These are phyloP conservation scores for Neospermospora avenae DNA, from an alignment of 2,329 filamentous ascomycete genomes.

Conservation along the genomic window DNA sequence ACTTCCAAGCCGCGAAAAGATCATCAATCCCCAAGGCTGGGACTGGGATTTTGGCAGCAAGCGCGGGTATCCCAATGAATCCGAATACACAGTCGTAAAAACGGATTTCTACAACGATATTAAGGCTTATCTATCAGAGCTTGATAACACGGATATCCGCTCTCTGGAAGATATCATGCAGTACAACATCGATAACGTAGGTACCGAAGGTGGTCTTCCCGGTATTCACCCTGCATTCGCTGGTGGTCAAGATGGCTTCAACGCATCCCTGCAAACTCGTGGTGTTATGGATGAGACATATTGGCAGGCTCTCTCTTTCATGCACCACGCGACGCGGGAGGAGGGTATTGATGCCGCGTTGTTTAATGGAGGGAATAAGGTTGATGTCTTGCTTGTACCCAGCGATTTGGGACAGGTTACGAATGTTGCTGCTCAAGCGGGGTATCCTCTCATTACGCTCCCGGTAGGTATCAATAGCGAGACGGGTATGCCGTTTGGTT, in stretches of 20 bases:
- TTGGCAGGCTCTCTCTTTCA: constrained; percentile 62
- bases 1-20: constrained; percentile 57
- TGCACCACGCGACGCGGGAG: constrained; percentile 54
- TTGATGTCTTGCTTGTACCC: constrained; percentile 66
- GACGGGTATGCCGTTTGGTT: constrained; percentile 59
- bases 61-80: constrained; percentile 65
- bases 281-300: constrained; percentile 64
- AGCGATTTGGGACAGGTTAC: constrained; percentile 65
- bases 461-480: constrained; percentile 55
- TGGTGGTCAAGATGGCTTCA: constrained; percentile 69
- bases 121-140: constrained; percentile 42
- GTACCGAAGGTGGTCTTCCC: constrained; percentile 63
- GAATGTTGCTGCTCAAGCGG: constrained; percentile 71
- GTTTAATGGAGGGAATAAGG: constrained; percentile 38
- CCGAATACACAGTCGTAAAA: constrained; percentile 70
- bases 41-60: constrained; percentile 67
- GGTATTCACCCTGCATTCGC: constrained; percentile 60
- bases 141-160: constrained; percentile 52
- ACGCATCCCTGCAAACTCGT: constrained; percentile 57
- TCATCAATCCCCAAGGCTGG: constrained; percentile 67
- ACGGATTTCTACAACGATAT: constrained; percentile 63
- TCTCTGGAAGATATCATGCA: constrained; percentile 62
- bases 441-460: constrained; percentile 69
- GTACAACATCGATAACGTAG: constrained; percentile 62
- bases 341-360: constrained; percentile 70